Evolutionary conservation across 129 eudicot genomes (phyloP), one percentile per base, ranked within the genome.

Genomic region (Flaveria brownii): DNA sequence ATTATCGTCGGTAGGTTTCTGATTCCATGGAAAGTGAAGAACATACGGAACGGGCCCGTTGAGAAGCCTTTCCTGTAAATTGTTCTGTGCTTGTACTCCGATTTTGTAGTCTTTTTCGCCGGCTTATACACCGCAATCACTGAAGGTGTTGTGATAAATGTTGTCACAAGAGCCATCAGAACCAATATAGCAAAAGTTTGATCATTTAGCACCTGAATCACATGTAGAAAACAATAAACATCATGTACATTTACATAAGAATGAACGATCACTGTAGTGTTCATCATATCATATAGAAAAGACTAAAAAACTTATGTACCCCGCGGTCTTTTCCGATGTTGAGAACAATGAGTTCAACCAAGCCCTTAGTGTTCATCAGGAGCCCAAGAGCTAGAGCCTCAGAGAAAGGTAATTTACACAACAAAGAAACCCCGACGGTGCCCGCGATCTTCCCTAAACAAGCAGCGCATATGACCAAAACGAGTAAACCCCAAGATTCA

Each of bases 131-230:
- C 80, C 6, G 89, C 91, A 36, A 87, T 42, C 5, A 92, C 96
- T 0, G 82, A 45, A 23, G 97, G 97, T 1, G 97, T 92, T 5
- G 96, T 92, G 57, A 89, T 89, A 26, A 91, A 91, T 7, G 97
- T 91, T 1, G 97, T 91, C 74, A 89, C 87, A 25, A 91, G 85
- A 14, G 97, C 97, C 97, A 92, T 92, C 36, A 92, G 56, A 36
- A 92, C 89, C 91, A 89, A 80, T 69, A 92, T 92, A 6, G 96
- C 96, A 77, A 89, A 92, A 3, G 97, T 92, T 74, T 92, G 90
- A 68, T 92, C 97, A 30, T 89, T 92, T n/a, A 88, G 60, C 80
- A 87, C 87, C 91, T 85, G 80, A 70, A 54, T 20, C 22, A 20
- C 22, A 20, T 9, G 5, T 4, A 26, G 25, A 14, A 14, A 11